Percentiles rank a stretch among this genome's conserved stretches.
phyloP scores from a whole-genome alignment of 192 early-diverging fungal species.

The Linnemannia exigua region DNA sequence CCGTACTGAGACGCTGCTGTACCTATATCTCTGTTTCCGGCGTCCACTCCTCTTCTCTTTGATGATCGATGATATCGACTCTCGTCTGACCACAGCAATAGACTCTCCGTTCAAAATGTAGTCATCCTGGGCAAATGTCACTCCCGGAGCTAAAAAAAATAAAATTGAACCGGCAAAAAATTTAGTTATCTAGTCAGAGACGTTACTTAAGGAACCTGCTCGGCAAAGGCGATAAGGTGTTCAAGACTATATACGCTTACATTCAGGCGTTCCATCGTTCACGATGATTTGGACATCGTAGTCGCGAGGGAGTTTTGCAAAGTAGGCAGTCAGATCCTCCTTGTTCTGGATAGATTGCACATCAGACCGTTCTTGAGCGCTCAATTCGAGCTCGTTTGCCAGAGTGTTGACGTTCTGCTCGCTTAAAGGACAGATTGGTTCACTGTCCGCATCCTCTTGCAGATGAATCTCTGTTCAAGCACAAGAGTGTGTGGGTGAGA shows the following conservation, averaged over 20 bases:
- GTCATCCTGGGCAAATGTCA: conserved; percentile 37
- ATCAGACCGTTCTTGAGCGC: conserved; percentile 23
- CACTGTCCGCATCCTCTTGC: conserved; percentile 36
- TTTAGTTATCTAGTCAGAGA: not conserved
- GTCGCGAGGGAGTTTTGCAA: conserved; percentile 39
- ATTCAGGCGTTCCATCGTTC: conserved; percentile 19
- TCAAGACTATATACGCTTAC: conserved; percentile 3
- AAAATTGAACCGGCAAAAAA: not conserved
- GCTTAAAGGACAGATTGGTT: conserved; percentile 43
- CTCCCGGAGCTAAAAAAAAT: conserved; percentile 30
- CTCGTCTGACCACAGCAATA: conserved; percentile 36
- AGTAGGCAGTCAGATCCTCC: conserved; percentile 30
- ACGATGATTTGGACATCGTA: conserved; percentile 44
- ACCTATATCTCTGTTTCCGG: conserved; percentile 38
- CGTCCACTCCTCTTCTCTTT: conserved; percentile 38
- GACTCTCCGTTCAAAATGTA: conserved; percentile 31
- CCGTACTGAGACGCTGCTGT: not conserved
- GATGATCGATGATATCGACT: conserved; percentile 23
- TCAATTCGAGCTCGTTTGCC: conserved; percentile 16
- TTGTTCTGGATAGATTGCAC: conserved; percentile 38
- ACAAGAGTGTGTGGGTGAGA: not conserved
- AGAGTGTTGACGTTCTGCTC: conserved; percentile 29
- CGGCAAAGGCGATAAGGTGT: too few relatives aligned
- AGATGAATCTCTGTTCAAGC: conserved; percentile 36
- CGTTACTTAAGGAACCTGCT: not conserved